phyloP scores from a whole-genome alignment of 164 flowering plant species.

The Tetrastigma voinierianum region DNA sequence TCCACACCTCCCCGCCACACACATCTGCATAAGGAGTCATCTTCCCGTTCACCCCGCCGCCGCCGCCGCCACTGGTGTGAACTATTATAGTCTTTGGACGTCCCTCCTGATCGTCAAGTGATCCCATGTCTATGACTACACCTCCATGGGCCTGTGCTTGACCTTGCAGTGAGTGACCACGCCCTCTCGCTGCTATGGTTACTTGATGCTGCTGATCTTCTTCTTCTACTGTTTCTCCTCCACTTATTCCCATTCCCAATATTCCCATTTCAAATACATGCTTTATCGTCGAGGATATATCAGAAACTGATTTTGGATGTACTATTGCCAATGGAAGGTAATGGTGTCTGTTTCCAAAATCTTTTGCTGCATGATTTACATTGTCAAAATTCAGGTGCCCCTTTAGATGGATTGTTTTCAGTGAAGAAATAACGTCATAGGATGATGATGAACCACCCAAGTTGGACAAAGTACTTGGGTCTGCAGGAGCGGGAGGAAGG shows the following conservation, averaged over 20 bases:
- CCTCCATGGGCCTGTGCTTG: conserved; percentile 77
- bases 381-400: conserved; percentile 50
- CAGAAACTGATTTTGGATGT: conserved; percentile 61
- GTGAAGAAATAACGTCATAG: conserved; percentile 21
- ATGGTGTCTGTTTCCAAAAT: conserved; percentile 69
- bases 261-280: conserved; percentile 56
- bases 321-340: conserved; percentile 64
- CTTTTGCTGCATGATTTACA: conserved; percentile 57
- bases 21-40: conserved; percentile 74
- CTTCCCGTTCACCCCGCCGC: too few relatives aligned
- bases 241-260: too few relatives aligned
- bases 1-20: conserved; percentile 86
- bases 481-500: conserved; percentile 18
- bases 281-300: conserved; percentile 56
- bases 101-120: conserved; percentile 40
- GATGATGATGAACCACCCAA: conserved; percentile 13
- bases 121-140: conserved; percentile 73
- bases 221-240: too few relatives aligned
- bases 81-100: conserved; percentile 43
- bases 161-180: conserved; percentile 87
- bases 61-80: too few relatives aligned
- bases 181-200: conserved; percentile 89
- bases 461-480: conserved; percentile 3
- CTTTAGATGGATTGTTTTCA: conserved; percentile 34
- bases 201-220: conserved; percentile 48